Evolutionary conservation across 352 stramenopile species (phyloP).

Genomic region (Pythium phragmiticola): DNA sequence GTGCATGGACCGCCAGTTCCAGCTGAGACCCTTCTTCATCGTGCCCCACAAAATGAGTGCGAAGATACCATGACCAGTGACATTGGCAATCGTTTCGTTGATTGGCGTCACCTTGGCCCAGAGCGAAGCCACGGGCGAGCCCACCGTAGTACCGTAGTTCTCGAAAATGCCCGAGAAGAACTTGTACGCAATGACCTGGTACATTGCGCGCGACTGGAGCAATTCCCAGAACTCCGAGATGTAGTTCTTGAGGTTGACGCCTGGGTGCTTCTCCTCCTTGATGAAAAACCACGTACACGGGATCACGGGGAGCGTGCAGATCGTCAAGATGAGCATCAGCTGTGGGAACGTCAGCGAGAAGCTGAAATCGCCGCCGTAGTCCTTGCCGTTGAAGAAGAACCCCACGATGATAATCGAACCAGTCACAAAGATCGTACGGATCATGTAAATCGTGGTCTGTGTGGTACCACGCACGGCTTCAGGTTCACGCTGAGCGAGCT

Average conservation of each 20-base stretch:
- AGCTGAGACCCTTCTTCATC: constrained; percentile 20
- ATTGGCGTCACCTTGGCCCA: constrained; percentile 22
- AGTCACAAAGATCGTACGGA: constrained; percentile 17
- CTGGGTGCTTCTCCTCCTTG: constrained; percentile 15
- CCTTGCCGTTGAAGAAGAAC: constrained; percentile 26
- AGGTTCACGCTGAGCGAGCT: constrained; percentile 29
- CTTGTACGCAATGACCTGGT: too few species aligned
- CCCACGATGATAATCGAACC: constrained; percentile 11
- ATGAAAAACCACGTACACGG: constrained; percentile 26
- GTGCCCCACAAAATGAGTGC: constrained; percentile 9
- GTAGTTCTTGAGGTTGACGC: constrained; percentile 21
- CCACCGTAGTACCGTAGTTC: constrained; percentile 2
- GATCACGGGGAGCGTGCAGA: constrained; percentile 17
- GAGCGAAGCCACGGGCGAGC: constrained; percentile 6
- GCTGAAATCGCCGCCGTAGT: constrained; percentile 20
- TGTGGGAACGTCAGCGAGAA: constrained; percentile 19
- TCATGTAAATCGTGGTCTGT: constrained; percentile 27
- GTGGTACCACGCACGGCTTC: constrained; percentile 23
- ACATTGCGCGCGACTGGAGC: too few species aligned
- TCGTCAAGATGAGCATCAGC: constrained; percentile 19
- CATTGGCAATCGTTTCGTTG: constrained; percentile 14
- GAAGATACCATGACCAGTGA: constrained; percentile 17
- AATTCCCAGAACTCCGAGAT: constrained; percentile 23
- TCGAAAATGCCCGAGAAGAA: too few species aligned
- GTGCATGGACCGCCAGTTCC: constrained; percentile 23